phyloP scores from a whole-genome alignment of 1,284 basidiomycete genomes.

The Naganishia albida region DNA sequence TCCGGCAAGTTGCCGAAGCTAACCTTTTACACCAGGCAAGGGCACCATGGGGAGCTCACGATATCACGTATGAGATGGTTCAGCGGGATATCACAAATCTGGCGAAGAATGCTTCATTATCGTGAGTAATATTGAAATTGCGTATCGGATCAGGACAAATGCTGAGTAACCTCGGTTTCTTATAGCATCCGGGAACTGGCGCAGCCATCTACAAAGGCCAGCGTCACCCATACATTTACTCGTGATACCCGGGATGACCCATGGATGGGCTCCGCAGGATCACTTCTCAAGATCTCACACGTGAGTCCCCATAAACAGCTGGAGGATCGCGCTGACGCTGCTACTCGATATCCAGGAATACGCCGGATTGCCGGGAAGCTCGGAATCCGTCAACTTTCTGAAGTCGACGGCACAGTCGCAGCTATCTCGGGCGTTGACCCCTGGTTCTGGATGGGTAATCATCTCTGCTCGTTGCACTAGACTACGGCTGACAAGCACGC shows the following conservation, averaged over 20 bases:
- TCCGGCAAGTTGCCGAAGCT: too few relatives aligned
- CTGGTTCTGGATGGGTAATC: constrained; percentile 52
- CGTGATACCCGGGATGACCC: constrained; percentile 78
- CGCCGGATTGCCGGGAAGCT: constrained; percentile 72
- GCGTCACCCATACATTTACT: constrained; percentile 74
- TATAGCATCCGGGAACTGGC: constrained; percentile 78
- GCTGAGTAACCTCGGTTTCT: constrained; percentile 5
- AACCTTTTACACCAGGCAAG: constrained; percentile 52
- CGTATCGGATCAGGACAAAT: background rate
- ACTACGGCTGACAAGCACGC: background rate
- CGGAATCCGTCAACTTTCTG: constrained; percentile 64
- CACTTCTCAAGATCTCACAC: constrained; percentile 65
- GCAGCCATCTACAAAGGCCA: constrained; percentile 77
- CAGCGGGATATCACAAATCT: constrained; percentile 72
- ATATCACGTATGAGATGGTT: constrained; percentile 77
- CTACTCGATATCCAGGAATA: constrained; percentile 59
- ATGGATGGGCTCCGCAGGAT: constrained; percentile 66
- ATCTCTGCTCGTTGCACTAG: background rate
- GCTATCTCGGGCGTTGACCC: constrained; percentile 62
- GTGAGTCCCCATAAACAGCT: constrained; percentile 37
- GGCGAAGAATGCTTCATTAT: constrained; percentile 72
- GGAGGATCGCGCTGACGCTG: background rate
- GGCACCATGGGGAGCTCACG: constrained; percentile 63
- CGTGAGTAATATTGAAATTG: constrained; percentile 56
- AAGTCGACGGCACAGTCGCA: constrained; percentile 69